A percentile compares a stretch with the other conserved stretches of the same genome.
Evolutionary conservation across 2,329 filamentous ascomycete species (phyloP).

Genomic region (Aspergillus quadrilineatus): DNA sequence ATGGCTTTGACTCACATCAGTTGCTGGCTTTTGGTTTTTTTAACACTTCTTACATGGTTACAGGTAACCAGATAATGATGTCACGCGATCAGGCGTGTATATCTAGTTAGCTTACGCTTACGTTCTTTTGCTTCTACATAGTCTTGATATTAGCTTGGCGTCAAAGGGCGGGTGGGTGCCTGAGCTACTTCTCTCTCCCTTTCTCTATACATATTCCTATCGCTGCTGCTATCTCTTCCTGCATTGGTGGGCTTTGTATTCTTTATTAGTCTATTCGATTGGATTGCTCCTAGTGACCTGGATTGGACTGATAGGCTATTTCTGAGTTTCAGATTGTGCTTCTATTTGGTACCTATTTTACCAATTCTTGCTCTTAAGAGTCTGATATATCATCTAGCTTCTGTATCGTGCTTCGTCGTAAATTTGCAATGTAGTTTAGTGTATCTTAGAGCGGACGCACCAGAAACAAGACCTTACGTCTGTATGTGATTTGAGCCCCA

Average conservation of each 20-base stretch:
- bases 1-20: slow-evolving; percentile 17
- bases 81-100: not conserved
- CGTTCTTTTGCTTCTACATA: not conserved
- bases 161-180: not conserved
- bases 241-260: not conserved
- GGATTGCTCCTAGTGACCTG: not conserved
- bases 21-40: slow-evolving; percentile 1
- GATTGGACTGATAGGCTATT: not conserved
- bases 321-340: not conserved
- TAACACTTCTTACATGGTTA: not conserved
- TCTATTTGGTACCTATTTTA: not conserved
- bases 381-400: not conserved
- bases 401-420: not conserved
- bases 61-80: slow-evolving; percentile 5
- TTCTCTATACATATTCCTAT: not conserved
- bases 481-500: too few species aligned
- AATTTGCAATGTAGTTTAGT: not conserved
- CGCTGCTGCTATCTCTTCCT: not conserved
- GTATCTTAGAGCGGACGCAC: not conserved
- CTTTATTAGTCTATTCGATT: not conserved
- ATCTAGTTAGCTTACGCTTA: not conserved
- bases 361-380: not conserved
- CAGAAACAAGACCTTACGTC: too few species aligned
- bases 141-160: not conserved
- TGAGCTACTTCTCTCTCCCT: not conserved